Evolutionary conservation across 129 eudicot genomes (phyloP).

Genomic region (Flaveria sonorensis): DNA sequence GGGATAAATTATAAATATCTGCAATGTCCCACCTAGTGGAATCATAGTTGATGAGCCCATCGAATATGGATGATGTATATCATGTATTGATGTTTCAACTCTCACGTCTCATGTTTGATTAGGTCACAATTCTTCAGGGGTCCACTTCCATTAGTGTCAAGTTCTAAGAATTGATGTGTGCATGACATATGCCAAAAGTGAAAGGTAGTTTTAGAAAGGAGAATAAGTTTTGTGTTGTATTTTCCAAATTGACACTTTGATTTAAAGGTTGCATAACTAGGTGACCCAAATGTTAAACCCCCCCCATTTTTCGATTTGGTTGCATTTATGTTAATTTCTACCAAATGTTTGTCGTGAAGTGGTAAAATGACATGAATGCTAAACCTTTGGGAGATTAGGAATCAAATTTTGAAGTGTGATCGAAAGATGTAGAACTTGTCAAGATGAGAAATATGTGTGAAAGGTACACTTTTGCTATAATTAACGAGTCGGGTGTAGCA

Average conservation of each 20-base stretch:
- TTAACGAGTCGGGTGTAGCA: not conserved
- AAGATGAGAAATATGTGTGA: not conserved
- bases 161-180: not conserved
- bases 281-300: not conserved
- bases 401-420: not conserved
- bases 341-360: not conserved
- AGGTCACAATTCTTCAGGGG: not conserved
- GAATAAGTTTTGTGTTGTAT: not conserved
- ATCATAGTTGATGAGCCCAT: slow-evolving; percentile 5
- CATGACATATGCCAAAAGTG: not conserved
- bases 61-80: not conserved
- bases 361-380: not conserved
- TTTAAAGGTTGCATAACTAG: not conserved
- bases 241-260: not conserved
- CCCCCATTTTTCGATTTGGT: not conserved
- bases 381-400: not conserved
- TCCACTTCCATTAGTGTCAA: not conserved
- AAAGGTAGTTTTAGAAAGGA: not conserved
- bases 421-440: not conserved
- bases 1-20: not conserved
- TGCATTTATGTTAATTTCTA: not conserved
- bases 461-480: not conserved
- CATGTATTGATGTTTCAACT: not conserved
- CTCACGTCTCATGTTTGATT: slow-evolving; percentile 3
- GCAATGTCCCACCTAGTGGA: not conserved